These are phyloP conservation scores for Houttuynia cordata DNA, from an alignment of 164 flowering plant species.

Conservation along the genomic window DNA sequence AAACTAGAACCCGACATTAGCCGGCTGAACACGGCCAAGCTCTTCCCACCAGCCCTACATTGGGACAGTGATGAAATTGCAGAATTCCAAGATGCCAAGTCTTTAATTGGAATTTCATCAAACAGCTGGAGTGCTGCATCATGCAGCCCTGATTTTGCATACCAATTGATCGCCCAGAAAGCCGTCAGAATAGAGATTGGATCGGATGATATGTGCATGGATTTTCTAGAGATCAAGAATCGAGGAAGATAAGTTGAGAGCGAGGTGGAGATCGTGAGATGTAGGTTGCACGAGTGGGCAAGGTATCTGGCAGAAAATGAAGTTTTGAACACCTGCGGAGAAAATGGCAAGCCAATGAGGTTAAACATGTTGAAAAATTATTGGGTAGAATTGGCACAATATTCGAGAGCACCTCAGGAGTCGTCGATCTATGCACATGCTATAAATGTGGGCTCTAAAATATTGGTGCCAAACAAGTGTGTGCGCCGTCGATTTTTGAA, in stretches of 20 bases:
- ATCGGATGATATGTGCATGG: background rate
- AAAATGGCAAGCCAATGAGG: no score
- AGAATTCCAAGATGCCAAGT: constrained; percentile 5
- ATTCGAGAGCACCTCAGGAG: no score
- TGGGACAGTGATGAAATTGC: background rate
- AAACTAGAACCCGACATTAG: background rate
- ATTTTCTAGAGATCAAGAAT: background rate
- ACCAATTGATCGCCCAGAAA: constrained; percentile 5
- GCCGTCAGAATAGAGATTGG: background rate
- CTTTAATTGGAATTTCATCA: constrained; percentile 1
- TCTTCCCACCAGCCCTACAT: background rate
- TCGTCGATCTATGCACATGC: no score
- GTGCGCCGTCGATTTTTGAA: no score
- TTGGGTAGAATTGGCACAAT: no score
- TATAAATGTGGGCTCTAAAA: no score
- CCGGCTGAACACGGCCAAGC: background rate
- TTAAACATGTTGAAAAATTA: no score
- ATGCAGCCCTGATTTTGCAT: background rate
- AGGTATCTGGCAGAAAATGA: no score
- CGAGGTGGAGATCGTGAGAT: background rate
- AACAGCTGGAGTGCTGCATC: constrained; percentile 1
- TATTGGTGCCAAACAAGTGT: no score
- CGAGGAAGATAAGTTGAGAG: background rate
- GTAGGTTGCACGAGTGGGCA: no score
- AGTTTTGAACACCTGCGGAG: no score